Evolutionary conservation across 1,139 yeast species (phyloP).

Genomic region (Taphrina flavorubra): DNA sequence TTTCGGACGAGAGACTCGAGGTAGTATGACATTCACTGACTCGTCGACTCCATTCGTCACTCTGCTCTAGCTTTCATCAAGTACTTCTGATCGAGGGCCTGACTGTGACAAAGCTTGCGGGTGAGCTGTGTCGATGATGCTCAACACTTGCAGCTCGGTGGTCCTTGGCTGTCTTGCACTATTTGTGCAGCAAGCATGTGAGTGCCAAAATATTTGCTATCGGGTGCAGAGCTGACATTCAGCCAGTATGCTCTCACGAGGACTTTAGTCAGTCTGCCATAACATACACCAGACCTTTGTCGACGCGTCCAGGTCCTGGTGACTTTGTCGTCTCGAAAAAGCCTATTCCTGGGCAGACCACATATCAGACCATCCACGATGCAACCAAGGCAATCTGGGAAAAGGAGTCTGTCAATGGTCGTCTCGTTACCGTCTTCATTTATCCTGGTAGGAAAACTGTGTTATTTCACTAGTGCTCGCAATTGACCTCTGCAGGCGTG

Average conservation of each 20-base stretch:
- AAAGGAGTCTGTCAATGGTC: constrained; percentile 10
- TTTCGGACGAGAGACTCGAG: no score
- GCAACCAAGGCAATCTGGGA: constrained; percentile 15
- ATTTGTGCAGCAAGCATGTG: constrained; percentile 5
- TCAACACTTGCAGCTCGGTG: not conserved
- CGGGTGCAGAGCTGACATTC: not conserved
- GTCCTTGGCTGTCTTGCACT: not conserved
- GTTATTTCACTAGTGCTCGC: not conserved
- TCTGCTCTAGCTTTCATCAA: no score
- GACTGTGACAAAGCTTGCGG: no score
- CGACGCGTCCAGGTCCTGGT: not conserved
- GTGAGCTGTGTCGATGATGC: not conserved
- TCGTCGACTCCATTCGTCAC: no score
- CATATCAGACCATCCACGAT: constrained; percentile 2
- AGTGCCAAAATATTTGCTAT: not conserved
- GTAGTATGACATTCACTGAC: no score
- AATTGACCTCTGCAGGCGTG: not conserved
- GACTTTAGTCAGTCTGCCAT: not conserved
- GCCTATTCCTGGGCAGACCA: constrained; percentile 5
- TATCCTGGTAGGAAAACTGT: not conserved
- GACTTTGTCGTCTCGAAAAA: constrained; percentile 21
- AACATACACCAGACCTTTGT: not conserved
- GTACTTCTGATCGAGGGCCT: no score
- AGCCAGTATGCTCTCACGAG: not conserved
- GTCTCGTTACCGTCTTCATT: constrained; percentile 17